phyloP scores from a whole-genome alignment of 179 eudicot genomes.

The Corrigiola litoralis region DNA sequence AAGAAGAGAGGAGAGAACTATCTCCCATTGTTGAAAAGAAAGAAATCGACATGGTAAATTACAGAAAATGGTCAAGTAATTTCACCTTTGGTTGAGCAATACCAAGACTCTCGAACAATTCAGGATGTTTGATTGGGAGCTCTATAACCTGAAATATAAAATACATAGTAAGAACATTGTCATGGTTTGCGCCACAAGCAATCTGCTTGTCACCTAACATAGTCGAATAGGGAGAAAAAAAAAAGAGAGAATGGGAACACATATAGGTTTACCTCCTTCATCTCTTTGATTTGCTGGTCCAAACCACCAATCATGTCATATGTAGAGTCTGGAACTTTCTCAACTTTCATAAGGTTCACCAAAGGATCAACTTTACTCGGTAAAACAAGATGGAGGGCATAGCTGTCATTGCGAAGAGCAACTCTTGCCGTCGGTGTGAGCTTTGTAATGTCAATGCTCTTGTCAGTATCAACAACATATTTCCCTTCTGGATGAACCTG shows the following conservation, averaged over 20 bases:
- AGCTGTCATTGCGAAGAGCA: constrained; percentile 78
- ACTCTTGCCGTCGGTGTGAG: constrained; percentile 84
- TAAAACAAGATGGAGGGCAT: constrained; percentile 72
- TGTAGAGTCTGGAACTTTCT: constrained; percentile 89
- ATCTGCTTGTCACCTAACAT: too few species aligned
- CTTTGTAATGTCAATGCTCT: constrained; percentile 77
- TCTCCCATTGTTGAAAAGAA: too few species aligned
- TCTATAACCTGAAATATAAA: constrained; percentile 97
- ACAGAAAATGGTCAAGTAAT: too few species aligned
- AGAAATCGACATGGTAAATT: too few species aligned
- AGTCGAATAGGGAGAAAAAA: too few species aligned
- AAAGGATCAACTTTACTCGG: constrained; percentile 91
- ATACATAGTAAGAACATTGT: constrained; percentile 1
- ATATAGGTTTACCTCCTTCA: constrained; percentile 59
- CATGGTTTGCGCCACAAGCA: too few species aligned
- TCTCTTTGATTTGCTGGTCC: constrained; percentile 93
- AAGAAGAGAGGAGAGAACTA: too few species aligned
- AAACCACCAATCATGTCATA: constrained; percentile 96
- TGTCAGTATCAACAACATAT: constrained; percentile 82
- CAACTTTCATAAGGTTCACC: constrained; percentile 93
- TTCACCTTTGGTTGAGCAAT: constrained; percentile 96
- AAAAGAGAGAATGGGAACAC: neutral
- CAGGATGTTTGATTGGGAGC: constrained; percentile 90
- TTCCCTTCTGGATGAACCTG: constrained; percentile 92
- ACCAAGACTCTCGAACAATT: constrained; percentile 89